These are phyloP conservation scores for Magnolia sinica DNA, from an alignment of 164 flowering plant species.

Conservation along the genomic window DNA sequence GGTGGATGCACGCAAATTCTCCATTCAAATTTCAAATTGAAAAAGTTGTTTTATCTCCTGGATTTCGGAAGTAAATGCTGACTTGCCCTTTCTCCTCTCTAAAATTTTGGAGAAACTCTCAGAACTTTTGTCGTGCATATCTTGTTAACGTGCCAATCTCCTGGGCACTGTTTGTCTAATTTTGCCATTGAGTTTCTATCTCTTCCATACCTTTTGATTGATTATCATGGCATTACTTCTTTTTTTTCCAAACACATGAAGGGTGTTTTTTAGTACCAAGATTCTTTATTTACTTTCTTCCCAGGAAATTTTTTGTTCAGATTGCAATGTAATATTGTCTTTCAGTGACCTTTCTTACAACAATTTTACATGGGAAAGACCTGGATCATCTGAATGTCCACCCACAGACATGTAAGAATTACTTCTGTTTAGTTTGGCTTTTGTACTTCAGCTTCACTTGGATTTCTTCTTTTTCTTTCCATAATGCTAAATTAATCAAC, in stretches of 20 bases:
- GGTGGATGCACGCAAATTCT: background rate
- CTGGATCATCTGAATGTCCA: slow-evolving; percentile 20
- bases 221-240: too few relatives aligned
- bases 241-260: background rate
- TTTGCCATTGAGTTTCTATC: background rate
- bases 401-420: slow-evolving; percentile 29
- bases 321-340: background rate
- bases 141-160: background rate
- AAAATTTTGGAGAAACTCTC: background rate
- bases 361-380: slow-evolving; percentile 47
- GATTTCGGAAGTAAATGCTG: background rate
- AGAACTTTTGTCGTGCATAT: background rate
- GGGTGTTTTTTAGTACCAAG: background rate
- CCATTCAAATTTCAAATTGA: background rate
- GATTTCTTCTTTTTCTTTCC: background rate
- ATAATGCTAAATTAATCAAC: background rate
- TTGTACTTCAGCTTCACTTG: slow-evolving; percentile 2
- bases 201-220: background rate
- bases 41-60: background rate
- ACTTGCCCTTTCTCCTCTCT: background rate
- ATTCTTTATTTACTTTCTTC: background rate
- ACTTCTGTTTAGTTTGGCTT: background rate
- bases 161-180: background rate
- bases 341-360: slow-evolving; percentile 84
- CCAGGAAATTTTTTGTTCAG: background rate